phyloP scores from a whole-genome alignment of 352 stramenopile genomes.

The Pythium aquatile region DNA sequence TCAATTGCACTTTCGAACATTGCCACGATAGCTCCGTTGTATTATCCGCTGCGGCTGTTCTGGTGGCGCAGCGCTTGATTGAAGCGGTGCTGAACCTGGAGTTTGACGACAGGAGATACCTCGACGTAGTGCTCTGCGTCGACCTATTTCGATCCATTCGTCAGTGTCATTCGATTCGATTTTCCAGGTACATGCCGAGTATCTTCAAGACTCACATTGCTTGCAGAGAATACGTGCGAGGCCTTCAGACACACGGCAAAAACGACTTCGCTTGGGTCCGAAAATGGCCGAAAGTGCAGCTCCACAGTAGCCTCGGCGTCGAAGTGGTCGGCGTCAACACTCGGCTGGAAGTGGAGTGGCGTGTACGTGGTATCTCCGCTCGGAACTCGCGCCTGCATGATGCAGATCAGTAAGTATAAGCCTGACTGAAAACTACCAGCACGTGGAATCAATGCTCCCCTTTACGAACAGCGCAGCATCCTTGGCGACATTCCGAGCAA shows the following conservation, averaged over 20 bases:
- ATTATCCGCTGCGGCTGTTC: constrained; percentile 1
- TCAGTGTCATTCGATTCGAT: constrained; percentile 1
- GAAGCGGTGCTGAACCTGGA: constrained; percentile 3
- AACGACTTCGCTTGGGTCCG: constrained; percentile 46
- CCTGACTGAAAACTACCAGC: not conserved
- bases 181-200: no score
- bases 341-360: not conserved
- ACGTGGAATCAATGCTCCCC: not conserved
- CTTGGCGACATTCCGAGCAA: not conserved
- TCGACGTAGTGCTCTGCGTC: not conserved
- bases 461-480: not conserved
- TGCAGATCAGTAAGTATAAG: not conserved
- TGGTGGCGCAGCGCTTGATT: constrained; percentile 1
- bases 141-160: not conserved
- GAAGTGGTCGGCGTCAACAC: not conserved
- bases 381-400: not conserved
- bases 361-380: not conserved
- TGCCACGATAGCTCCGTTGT: not conserved
- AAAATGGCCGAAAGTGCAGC: constrained; percentile 39
- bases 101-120: not conserved
- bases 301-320: not conserved
- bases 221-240: constrained; percentile 25
- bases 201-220: no score
- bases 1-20: not conserved
- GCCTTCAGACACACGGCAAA: constrained; percentile 43